Base-by-base conservation (phyloP, 2,329 filamentous ascomycete species). In the Pseudocercospora eumusae region DNA sequence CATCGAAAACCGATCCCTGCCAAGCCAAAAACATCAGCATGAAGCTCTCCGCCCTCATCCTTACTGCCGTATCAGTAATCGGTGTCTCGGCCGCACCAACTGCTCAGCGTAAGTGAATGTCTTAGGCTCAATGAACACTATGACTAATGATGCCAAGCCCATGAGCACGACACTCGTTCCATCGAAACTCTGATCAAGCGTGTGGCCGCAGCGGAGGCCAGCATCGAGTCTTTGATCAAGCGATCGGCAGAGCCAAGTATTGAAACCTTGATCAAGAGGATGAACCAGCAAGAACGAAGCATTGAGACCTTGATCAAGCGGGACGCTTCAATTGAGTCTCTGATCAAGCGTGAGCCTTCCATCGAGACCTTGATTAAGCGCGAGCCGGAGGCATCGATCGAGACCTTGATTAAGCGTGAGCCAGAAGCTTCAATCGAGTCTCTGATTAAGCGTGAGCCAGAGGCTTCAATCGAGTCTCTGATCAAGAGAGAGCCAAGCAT, bases 101-200 rank as follows among this genome's bases (percentile, higher is more conserved):
- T 11, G 47, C 47, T 7, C 21, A 52, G 7, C 47, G 47, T 52
- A 25, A 1, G 47, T 27, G 3, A 23, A 9, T n/a, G 1, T 3
- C n/a, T 13, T 27, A 13, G 10, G 20, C 47, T 31, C 28, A 13
- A 52, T 18, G 23, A 21, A 15, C 4, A 25, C 21, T 20, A 20
- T 5, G 40, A 10, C 40, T 44, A 44, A 44, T 20, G 15, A 20
- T 2, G 1, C 9, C 20, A 20, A 44, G 40, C 40, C 20, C 40
- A 44, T 11, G 40, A 21, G 20, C 20, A 44, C 40, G 40, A 44
- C 25, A 23, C n/a, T 7, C 47, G 47, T 28, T 52, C 47, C 21
- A 52, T 52, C 47, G 47, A 52, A 52, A 27, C 47, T 25, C 21
- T 52, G 47, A 52, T 52, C 47, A 52, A 52, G 21, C 47, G 47